These are phyloP conservation scores for Aphanomyces stellatus DNA, from an alignment of 352 stramenopile genomes.

Conservation along the genomic window DNA sequence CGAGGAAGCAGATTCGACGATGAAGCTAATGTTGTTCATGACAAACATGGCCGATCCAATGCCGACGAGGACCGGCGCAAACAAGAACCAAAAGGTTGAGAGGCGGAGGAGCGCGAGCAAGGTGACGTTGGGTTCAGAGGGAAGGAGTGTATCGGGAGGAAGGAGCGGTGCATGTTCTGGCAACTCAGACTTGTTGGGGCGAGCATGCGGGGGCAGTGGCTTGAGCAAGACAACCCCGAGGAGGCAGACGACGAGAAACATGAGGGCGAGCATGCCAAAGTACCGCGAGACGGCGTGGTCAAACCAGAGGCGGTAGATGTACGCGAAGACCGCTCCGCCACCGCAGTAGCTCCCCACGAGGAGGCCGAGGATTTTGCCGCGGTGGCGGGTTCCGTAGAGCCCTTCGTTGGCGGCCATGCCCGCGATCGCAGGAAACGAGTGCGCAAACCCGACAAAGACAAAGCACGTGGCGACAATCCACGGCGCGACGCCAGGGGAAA, in stretches of 20 bases:
- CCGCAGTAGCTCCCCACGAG: conserved; percentile 56
- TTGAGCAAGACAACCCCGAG: neutral
- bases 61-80: conserved; percentile 58
- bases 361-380: conserved; percentile 61
- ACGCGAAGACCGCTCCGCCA: conserved; percentile 55
- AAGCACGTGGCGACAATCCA: conserved; percentile 46
- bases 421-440: conserved; percentile 61
- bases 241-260: conserved; percentile 1
- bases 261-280: conserved; percentile 36
- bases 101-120: conserved; percentile 37
- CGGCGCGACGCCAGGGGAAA: conserved; percentile 28
- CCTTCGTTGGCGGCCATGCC: conserved; percentile 61
- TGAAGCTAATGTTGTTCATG: conserved; percentile 75
- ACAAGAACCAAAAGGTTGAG: conserved; percentile 55
- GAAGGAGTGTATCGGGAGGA: conserved; percentile 22
- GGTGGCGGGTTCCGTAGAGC: conserved; percentile 48
- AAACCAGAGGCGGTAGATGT: conserved; percentile 54
- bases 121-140: conserved; percentile 26
- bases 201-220: neutral
- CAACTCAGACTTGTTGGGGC: neutral
- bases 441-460: conserved; percentile 42
- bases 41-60: conserved; percentile 64
- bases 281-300: conserved; percentile 39
- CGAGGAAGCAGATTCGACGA: conserved; percentile 47
- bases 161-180: neutral